Percentiles rank a stretch among this genome's conserved stretches.
These are phyloP conservation scores for Lasiodiplodia sp. DNA, from an alignment of 2,329 filamentous ascomycete species.

Conservation along the genomic window DNA sequence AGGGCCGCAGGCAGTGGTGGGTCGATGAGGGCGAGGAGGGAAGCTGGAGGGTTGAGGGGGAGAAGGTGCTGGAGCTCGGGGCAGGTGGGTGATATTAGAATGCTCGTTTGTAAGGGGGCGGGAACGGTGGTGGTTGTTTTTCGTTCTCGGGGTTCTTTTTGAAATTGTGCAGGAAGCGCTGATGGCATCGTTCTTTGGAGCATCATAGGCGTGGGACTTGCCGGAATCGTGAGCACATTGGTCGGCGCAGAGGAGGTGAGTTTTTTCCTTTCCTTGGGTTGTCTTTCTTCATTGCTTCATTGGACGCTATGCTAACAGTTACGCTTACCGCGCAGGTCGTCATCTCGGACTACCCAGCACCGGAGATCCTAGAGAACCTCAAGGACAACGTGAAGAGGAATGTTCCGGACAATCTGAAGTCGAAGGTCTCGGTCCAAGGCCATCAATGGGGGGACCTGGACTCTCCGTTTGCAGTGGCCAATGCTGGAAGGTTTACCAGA, in stretches of 20 bases:
- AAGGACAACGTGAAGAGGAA: conserved; percentile 65
- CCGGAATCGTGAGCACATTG: conserved; percentile 55
- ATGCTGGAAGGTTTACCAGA: conserved; percentile 61
- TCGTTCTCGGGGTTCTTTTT: conserved; percentile 45
- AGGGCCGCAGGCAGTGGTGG: conserved; percentile 43
- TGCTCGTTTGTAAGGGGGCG: conserved; percentile 33
- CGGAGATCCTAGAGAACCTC: conserved; percentile 66
- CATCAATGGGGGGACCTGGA: conserved; percentile 70
- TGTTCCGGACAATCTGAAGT: conserved; percentile 47
- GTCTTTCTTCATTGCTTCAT: not conserved
- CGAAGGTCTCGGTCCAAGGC: conserved; percentile 59
- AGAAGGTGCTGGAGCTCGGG: conserved; percentile 69
- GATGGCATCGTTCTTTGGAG: conserved; percentile 26
- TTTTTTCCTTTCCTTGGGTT: not conserved
- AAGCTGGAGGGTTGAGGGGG: conserved; percentile 57
- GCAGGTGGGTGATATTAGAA: conserved; percentile 62
- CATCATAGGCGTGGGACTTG: conserved; percentile 53
- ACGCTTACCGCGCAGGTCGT: conserved; percentile 52
- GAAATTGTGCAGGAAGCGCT: conserved; percentile 31
- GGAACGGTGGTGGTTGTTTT: conserved; percentile 38
- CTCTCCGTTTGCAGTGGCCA: conserved; percentile 47
- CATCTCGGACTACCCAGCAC: conserved; percentile 73
- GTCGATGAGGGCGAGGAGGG: conserved; percentile 40
- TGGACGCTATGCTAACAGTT: conserved; percentile 44
- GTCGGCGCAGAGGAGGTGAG: conserved; percentile 54